phyloP scores from a whole-genome alignment of 257 asterid species.

The Marsdenia floribunda region DNA sequence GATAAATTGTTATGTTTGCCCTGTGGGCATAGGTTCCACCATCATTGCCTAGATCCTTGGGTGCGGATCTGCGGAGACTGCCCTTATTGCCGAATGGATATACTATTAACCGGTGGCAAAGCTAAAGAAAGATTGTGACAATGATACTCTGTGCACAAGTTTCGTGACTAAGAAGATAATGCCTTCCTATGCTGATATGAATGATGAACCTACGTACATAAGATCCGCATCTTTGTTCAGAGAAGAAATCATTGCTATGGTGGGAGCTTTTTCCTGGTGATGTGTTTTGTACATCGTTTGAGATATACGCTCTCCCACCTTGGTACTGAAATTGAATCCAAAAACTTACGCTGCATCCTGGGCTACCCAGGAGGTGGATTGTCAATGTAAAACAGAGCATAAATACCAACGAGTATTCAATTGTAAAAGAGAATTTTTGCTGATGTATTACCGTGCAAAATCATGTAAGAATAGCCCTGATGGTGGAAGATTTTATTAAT shows the following conservation, averaged over 20 bases:
- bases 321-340: background rate
- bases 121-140: slow-evolving; percentile 12
- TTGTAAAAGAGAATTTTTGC: background rate
- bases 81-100: slow-evolving; percentile 75
- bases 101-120: slow-evolving; percentile 22
- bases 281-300: background rate
- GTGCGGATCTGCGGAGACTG: slow-evolving; percentile 71
- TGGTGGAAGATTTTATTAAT: no score
- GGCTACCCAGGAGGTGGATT: background rate
- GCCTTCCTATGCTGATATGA: background rate
- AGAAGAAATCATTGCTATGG: background rate
- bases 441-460: background rate
- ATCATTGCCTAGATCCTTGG: slow-evolving; percentile 77
- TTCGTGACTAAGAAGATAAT: background rate
- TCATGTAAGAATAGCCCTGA: no score
- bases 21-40: slow-evolving; percentile 74
- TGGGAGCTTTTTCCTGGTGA: background rate
- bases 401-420: background rate
- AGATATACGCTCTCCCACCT: background rate
- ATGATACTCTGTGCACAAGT: background rate
- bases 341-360: no score
- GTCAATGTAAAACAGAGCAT: background rate
- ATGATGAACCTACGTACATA: background rate
- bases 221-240: background rate
- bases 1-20: slow-evolving; percentile 57